Percentiles rank a stretch among this genome's conserved stretches.
Evolutionary conservation across 2,329 filamentous ascomycete genomes (phyloP).

Genomic region (Pseudocercospora musae): DNA sequence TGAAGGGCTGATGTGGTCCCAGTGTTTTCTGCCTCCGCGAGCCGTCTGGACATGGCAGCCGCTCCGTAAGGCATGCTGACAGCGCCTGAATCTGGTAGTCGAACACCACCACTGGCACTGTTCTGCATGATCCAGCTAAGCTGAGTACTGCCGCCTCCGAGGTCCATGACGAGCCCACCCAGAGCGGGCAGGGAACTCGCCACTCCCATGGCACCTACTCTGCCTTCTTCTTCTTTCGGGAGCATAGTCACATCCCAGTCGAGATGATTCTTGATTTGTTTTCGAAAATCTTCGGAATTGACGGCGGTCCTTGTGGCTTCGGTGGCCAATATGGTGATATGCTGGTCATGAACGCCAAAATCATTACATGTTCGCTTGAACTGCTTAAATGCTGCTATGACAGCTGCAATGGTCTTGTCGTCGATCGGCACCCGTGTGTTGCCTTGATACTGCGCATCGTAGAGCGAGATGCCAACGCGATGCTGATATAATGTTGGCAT

Average conservation of each 20-base stretch:
- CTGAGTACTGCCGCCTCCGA: constrained; percentile 71
- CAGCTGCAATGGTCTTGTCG: constrained; percentile 58
- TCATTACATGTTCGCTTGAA: constrained; percentile 70
- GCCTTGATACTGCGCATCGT: constrained; percentile 64
- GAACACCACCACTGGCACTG: constrained; percentile 48
- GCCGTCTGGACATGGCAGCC: constrained; percentile 59
- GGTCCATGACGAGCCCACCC: constrained; percentile 79
- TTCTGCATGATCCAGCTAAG: constrained; percentile 60
- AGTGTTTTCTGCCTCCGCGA: constrained; percentile 45
- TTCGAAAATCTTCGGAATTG: constrained; percentile 68
- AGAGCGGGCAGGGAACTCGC: constrained; percentile 69
- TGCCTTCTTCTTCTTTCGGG: constrained; percentile 74
- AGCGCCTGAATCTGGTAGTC: constrained; percentile 53
- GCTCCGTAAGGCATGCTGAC: constrained; percentile 69
- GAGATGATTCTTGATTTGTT: constrained; percentile 59
- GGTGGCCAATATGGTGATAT: constrained; percentile 77
- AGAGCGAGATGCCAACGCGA: constrained; percentile 77
- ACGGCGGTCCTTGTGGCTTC: constrained; percentile 80
- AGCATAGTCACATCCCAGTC: constrained; percentile 70
- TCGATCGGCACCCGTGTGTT: constrained; percentile 53
- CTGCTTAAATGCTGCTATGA: constrained; percentile 63
- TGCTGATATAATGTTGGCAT: constrained; percentile 75
- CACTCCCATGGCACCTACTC: constrained; percentile 79
- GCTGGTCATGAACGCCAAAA: constrained; percentile 62
- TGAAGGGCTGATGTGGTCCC: constrained; percentile 43